phyloP scores from a whole-genome alignment of 2,329 filamentous ascomycete genomes.

The Penicillium glabrum region DNA sequence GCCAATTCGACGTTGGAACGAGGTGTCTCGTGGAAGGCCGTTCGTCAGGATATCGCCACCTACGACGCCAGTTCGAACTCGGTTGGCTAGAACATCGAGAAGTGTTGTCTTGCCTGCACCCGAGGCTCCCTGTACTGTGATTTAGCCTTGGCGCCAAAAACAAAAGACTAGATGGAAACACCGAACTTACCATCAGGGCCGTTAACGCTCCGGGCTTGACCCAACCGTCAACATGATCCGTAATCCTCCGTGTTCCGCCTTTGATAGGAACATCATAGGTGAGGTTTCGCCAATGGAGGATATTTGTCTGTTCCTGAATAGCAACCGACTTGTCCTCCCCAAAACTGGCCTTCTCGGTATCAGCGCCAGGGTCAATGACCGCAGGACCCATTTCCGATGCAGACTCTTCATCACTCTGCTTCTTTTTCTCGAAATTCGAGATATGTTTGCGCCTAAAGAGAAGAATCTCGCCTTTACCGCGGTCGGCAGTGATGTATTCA shows the following conservation, averaged over 20 bases:
- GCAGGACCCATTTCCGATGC: not conserved
- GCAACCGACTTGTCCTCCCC: not conserved
- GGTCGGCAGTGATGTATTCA: not conserved
- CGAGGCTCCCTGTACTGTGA: conserved; percentile 58
- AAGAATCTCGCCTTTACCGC: not conserved
- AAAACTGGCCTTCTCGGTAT: not conserved
- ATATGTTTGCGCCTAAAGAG: not conserved
- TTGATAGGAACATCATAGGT: conserved; percentile 79
- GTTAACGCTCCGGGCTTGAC: conserved; percentile 86
- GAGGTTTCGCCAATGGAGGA: conserved; percentile 79
- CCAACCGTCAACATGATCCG: conserved; percentile 83
- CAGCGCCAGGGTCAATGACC: not conserved
- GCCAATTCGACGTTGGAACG: conserved; percentile 28
- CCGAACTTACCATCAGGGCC: conserved; percentile 57
- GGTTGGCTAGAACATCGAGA: conserved; percentile 76
- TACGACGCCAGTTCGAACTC: conserved; percentile 75
- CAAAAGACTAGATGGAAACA: not conserved
- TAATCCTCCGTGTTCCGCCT: conserved; percentile 65
- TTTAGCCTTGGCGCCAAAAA: not conserved
- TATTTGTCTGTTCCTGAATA: conserved; percentile 37
- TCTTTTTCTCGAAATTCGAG: not conserved
- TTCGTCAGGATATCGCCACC: conserved; percentile 79
- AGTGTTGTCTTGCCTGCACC: conserved; percentile 89
- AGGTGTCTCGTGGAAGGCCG: conserved; percentile 62
- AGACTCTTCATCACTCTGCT: not conserved